A percentile compares a stretch with the other conserved stretches of the same genome.
phyloP scores from a whole-genome alignment of 2,329 filamentous ascomycete genomes.

The Colletotrichum paranaense region DNA sequence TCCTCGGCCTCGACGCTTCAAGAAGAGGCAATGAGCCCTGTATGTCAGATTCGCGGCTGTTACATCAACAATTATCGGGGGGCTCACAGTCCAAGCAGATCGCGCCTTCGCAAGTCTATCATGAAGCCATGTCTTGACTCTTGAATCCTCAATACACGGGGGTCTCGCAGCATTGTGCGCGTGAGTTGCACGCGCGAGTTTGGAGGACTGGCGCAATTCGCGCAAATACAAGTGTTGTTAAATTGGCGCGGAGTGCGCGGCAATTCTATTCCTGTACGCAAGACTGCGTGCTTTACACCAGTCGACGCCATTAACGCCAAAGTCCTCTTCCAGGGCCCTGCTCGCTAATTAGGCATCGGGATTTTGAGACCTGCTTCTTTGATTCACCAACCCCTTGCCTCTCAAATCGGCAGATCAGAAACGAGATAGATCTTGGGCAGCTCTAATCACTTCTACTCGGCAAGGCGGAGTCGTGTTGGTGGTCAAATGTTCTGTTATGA shows the following conservation, averaged over 20 bases:
- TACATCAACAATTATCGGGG: too few relatives aligned
- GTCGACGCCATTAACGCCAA: constrained; percentile 7
- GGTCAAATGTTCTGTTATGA: neutral
- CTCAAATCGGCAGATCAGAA: constrained; percentile 1
- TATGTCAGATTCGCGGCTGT: neutral
- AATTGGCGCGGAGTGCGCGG: constrained; percentile 16
- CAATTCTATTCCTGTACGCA: constrained; percentile 5
- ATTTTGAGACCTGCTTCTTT: neutral
- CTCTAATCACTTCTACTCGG: constrained; percentile 1
- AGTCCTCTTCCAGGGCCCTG: neutral
- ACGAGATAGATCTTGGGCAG: constrained; percentile 7
- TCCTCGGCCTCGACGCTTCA: too few relatives aligned
- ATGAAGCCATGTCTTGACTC: neutral
- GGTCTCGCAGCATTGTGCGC: neutral
- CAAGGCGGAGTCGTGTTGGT: neutral
- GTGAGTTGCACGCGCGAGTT: neutral
- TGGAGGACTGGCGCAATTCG: neutral
- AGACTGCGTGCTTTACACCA: neutral
- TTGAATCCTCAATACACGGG: neutral
- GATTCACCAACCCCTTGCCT: neutral
- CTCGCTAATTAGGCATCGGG: neutral
- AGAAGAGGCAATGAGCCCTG: neutral
- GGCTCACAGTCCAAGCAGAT: neutral
- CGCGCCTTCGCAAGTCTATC: neutral
- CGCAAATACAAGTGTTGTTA: neutral